Evolutionary conservation across 176 grass and related monocot genomes (phyloP), one percentile per base, ranked within the genome.

Genomic region (Elymus sibiricus): DNA sequence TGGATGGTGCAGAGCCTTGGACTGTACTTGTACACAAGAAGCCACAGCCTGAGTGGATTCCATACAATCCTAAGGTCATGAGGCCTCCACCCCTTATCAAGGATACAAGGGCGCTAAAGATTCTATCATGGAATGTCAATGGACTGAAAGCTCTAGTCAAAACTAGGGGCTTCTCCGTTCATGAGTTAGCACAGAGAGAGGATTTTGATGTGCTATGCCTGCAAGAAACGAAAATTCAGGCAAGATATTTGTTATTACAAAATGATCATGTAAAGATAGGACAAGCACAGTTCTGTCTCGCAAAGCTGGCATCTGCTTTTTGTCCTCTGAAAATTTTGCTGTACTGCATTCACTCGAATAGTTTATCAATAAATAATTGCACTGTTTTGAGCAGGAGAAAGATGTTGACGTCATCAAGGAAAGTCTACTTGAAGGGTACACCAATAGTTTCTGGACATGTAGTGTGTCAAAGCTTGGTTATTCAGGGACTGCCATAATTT

Each of bases 181-280:
- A 94, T 70, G 80, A 94, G 69, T 84, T 98, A 59, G 93, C 91
- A 76, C 81, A 94, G 86, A 95, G 94, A 79, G 96, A 98, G 68
- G 93, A 95, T 81, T 98, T 98, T 89, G 96, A 98, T 88, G 84
- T 98, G 32, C 39, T 98, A 74, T 98, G 96, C 75, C 82, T 98
- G 66, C 96, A 98, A 91, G 96, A 95, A 64, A 98, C 96, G 29
- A 98, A 98, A 95, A 90, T 98, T 51, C 93, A 98, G 93, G 96
- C 75, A 92, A 89, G 78, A 84, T 60, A 34, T 73, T 11, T 37
- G 22, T 11, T 58, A 28, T 49, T 31, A 56, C 62, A 81, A 88
- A 59, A 37, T 75, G 22, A 34, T 56, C 49, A 65, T 59, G 13
- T 7, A 19, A 77, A 74, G 15, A 80, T 75, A 56, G 62, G 47